These are phyloP conservation scores for Geranomyces variabilis DNA, from an alignment of 192 early-diverging fungal genomes.

Conservation along the genomic window DNA sequence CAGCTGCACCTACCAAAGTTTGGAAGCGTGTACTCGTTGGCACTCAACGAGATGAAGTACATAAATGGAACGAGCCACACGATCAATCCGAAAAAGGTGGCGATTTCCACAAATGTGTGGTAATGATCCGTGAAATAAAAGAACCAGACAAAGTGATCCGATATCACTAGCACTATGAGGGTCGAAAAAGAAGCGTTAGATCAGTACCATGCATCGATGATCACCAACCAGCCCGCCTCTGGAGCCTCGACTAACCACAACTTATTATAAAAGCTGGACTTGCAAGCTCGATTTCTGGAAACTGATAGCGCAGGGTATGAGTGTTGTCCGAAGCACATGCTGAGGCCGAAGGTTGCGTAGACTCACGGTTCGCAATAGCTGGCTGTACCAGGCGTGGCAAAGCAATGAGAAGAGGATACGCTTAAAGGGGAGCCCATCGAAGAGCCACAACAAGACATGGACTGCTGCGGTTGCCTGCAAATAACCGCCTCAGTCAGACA, in stretches of 20 bases:
- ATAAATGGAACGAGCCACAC: conserved; percentile 94
- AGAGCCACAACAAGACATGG: conserved; percentile 71
- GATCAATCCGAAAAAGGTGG: conserved; percentile 89
- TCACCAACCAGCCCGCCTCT: not conserved
- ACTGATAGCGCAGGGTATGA: conserved; percentile 34
- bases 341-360: not conserved
- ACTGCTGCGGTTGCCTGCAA: conserved; percentile 61
- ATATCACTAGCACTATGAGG: conserved; percentile 64
- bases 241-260: conserved; percentile 63
- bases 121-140: conserved; percentile 81
- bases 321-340: not conserved
- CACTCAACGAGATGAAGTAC: conserved; percentile 90
- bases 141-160: conserved; percentile 96
- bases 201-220: no score
- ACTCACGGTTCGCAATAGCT: conserved; percentile 63
- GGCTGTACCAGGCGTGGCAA: conserved; percentile 79
- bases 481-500: conserved; percentile 14
- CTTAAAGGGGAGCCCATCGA: conserved; percentile 79
- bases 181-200: not conserved
- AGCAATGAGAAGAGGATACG: conserved; percentile 71
- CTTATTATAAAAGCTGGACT: conserved; percentile 77
- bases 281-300: conserved; percentile 80
- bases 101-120: conserved; percentile 75
- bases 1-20: conserved; percentile 56
- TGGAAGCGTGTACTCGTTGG: conserved; percentile 85